phyloP scores from a whole-genome alignment of 495 filamentous ascomycete genomes.

The Wilcoxina mikolae region DNA sequence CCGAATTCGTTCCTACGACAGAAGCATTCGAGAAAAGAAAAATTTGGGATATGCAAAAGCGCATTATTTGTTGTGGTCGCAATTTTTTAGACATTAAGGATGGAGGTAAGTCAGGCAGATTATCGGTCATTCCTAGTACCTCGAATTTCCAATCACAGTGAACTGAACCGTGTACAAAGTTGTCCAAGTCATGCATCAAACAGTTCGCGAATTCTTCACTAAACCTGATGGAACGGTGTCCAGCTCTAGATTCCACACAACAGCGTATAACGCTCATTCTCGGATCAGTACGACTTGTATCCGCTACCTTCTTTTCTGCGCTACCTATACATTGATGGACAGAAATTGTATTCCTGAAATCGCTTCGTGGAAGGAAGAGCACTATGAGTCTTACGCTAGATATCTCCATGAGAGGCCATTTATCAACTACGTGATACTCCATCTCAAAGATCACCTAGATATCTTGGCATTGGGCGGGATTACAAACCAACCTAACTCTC shows the following conservation, averaged over 20 bases:
- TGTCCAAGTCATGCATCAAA: slow-evolving; percentile 11
- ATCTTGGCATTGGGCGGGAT: background rate
- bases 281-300: background rate
- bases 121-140: background rate
- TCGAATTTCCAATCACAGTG: background rate
- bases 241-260: background rate
- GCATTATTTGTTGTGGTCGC: background rate
- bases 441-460: background rate
- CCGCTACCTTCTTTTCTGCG: background rate
- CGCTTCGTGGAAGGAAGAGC: background rate
- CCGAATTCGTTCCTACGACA: background rate
- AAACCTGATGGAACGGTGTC: background rate
- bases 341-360: background rate
- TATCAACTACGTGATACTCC: background rate
- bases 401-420: background rate
- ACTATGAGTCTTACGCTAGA: background rate
- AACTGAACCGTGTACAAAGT: background rate
- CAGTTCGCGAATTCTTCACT: slow-evolving; percentile 1
- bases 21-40: background rate
- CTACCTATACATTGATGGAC: background rate
- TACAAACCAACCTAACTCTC: background rate
- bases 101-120: background rate
- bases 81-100: background rate
- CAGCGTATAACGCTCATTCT: background rate
- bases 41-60: background rate